Evolutionary conservation across 2,329 filamentous ascomycete species (phyloP), one percentile per base, ranked within the genome.

Genomic region (Penicillium sp.): DNA sequence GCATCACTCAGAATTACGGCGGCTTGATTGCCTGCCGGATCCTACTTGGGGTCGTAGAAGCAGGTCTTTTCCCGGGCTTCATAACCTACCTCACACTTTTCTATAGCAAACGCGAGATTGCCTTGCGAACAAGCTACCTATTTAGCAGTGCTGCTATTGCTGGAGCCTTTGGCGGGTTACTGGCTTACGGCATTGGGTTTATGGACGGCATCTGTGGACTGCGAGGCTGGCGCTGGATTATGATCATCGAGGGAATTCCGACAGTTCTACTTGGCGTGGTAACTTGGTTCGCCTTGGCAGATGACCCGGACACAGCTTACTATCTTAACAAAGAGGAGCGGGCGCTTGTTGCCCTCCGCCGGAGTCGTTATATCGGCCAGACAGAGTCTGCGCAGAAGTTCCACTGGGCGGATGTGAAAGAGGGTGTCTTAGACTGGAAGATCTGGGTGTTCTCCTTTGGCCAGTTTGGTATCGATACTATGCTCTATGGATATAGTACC

Each of bases 401-500:
- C 62, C 79, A 84, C 62, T 84, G 82, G 74, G 70, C 75, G 9
- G 89, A 92, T 66, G 87, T 90, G 67, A 76, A 80, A 61, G 83
- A 82, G 54, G 88, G 86, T 0, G 84, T 90, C 58, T 81, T 78
- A 61, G 90, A 93, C 72, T 91, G 88, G 88, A 91, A 89, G 70
- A 84, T 90, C 25, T 91, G 86, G 80, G 75, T 81, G 1, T 91
- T 91, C 69, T 87, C 82, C 61, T 71, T 85, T 38, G 87, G 79
- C 5, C 87, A 91, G 70, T 92, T 92, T 68, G 87, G 88, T 5
- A 81, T 82, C 16, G 88, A 91, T 66, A 90, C 87, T 1, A 89
- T 92, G 84, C 79, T 92, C 0, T 92, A 92, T 67, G 88, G 89
- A 5, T 92, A 86, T 72, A 88, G 85, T 49, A 91, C 88, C 0